Evolutionary conservation across 2,329 filamentous ascomycete genomes (phyloP), one percentile per base, ranked within the genome.

Genomic region (Aspergillus aculeatus): DNA sequence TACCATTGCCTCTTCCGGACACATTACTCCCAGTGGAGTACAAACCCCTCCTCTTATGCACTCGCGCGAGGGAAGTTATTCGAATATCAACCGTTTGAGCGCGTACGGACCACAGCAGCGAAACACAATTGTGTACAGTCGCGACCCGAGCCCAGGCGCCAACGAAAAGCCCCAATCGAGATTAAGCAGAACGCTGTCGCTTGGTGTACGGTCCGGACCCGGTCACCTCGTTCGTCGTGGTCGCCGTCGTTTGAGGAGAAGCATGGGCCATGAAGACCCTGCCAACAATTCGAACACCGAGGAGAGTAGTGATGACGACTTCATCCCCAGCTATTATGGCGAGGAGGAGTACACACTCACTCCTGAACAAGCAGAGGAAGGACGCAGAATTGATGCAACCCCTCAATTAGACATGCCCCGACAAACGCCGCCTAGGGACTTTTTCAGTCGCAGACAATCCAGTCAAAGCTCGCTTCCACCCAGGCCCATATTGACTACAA

Each of bases 331-430:
- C 56, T 73, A 68, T 60, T 76, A 74, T 41, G 74, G 68, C 0
- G 75, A 77, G n/a, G 75, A 77, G 23, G 75, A 78, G 52, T 76
- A 76, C 59, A 71, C 74, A 0, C 62, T 78, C 29, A 71, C 68
- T 1, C 68, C 70, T 3, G 75, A 77, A 50, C 68, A 73, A 51
- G 65, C 65, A 35, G 75, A 76, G 38, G 66, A 70, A 47, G 66
- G 68, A 16, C 72, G 72, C 10, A 66, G 65, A 50, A 56, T 64
- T 10, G 68, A 69, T 12, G 56, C 63, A 23, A 56, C 62, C 6
- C 55, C 66, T 1, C 63, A 67, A 11, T 65, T 66, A 12, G 66
- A 68, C 26, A 32, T 54, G 16, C 54, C 62, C 41, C 47, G 49
- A 44, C 64, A 58, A 48, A 54, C 62, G 44, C 54, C 65, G 31